These are phyloP conservation scores for Peronospora tabacina DNA, from an alignment of 352 stramenopile genomes.

Conservation along the genomic window DNA sequence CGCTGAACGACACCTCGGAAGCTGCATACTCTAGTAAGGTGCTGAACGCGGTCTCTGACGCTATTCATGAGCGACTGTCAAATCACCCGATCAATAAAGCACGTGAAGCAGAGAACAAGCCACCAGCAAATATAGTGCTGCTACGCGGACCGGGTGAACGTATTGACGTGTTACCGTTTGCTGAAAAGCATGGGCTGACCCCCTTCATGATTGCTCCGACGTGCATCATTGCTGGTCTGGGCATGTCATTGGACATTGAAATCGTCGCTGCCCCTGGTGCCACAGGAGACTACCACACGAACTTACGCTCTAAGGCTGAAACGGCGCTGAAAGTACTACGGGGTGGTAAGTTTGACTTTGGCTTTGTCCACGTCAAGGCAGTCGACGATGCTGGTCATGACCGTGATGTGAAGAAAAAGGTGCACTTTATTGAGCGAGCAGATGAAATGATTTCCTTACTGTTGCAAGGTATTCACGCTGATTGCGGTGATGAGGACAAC, in stretches of 20 bases:
- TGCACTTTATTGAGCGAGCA: conserved; percentile 77
- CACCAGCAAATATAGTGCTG: conserved; percentile 80
- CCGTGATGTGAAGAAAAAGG: conserved; percentile 76
- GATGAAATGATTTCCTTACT: conserved; percentile 75
- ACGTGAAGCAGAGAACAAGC: conserved; percentile 40
- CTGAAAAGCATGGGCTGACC: conserved; percentile 70
- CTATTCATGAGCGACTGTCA: conserved; percentile 56
- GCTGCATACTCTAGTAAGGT: conserved; percentile 72
- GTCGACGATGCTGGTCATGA: conserved; percentile 84
- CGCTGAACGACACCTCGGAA: conserved; percentile 53
- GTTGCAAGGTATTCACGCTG: conserved; percentile 41
- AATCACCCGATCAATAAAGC: conserved; percentile 71
- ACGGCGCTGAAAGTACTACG: conserved; percentile 48
- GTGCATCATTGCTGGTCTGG: conserved; percentile 82
- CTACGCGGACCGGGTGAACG: conserved; percentile 75
- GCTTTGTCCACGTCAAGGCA: conserved; percentile 82
- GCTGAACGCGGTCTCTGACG: conserved; percentile 67
- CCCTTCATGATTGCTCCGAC: conserved; percentile 86
- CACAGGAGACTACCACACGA: conserved; percentile 82
- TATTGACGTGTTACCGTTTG: conserved; percentile 78
- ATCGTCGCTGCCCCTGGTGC: conserved; percentile 58
- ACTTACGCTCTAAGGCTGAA: conserved; percentile 72
- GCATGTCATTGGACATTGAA: conserved; percentile 81
- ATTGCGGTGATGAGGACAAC: conserved; percentile 26
- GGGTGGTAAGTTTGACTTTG: conserved; percentile 52